A percentile compares a stretch with the other conserved stretches of the same genome.
phyloP scores from a whole-genome alignment of 345 rosid species.

The Salix viminalis region DNA sequence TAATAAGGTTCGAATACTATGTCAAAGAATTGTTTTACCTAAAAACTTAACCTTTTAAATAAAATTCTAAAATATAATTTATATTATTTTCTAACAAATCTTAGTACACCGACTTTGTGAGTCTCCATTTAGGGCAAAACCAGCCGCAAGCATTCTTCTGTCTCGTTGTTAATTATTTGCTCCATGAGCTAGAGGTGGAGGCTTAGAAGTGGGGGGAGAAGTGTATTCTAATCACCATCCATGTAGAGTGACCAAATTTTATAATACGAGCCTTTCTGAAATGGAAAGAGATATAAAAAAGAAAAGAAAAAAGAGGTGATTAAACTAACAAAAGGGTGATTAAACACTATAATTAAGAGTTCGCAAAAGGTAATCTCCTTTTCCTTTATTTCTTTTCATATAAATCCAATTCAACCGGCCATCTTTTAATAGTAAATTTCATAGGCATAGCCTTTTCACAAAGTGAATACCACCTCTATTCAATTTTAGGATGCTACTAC shows the following conservation, averaged over 20 bases:
- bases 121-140: slow-evolving; percentile 11
- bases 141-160: background rate
- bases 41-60: no score
- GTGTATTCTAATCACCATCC: background rate
- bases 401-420: slow-evolving; percentile 10
- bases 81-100: no score
- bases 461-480: background rate
- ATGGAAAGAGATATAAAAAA: background rate
- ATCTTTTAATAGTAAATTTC: background rate
- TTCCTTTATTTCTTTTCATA: background rate
- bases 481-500: background rate
- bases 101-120: background rate
- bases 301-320: no score
- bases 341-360: background rate
- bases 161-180: background rate
- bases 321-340: background rate
- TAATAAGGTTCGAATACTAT: no score
- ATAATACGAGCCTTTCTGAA: background rate
- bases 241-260: background rate
- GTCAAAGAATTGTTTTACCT: no score
- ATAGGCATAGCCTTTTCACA: slow-evolving; percentile 9
- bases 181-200: slow-evolving; percentile 10
- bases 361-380: slow-evolving; percentile 1
- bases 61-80: rapidly evolving
- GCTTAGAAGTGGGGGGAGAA: background rate